Evolutionary conservation across 2,329 filamentous ascomycete genomes (phyloP), one percentile per base, ranked within the genome.

Genomic region (Diaporthe sp.): DNA sequence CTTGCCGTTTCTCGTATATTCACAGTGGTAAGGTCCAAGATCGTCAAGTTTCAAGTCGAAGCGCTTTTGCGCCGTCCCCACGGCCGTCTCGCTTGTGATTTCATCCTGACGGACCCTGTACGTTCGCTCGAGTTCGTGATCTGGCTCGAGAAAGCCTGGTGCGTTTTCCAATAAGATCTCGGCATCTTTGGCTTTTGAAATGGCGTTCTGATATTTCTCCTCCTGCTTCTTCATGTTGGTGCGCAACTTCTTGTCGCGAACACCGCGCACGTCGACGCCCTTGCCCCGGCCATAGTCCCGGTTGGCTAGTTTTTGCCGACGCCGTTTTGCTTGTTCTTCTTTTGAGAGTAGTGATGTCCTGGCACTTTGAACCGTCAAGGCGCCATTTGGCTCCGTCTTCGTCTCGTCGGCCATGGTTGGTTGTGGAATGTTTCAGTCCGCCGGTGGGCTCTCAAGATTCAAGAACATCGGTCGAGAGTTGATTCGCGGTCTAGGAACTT

Each of bases 31-130:
- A 0, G 97, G 97, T 0, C 97, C 97, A 44, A 98, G 86, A 28
- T 92, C 89, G 57, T 95, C 92, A 73, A 99, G 86, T 80, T 94
- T 95, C 80, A 99, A 86, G 78, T 98, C 96, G 82, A 99, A 98
- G 19, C 94, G 92, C 85, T 98, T 98, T 87, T 97, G 95, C 19
- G 95, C 96, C 17, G 95, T 95, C 82, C 96, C 94, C 49, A 97
- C 87, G 3, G 92, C 92, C 10, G 98, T 93, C 76, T 91, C 92
- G 4, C 90, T 86, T 79, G 89, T 88, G 78, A 99, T 96, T 4
- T 98, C 95, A 79, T 95, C 92, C 84, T 99, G 97, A 76, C 94
- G 92, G 67, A 98, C 94, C 84, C 95, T 96, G 86, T 97, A 98
- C 28, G 97, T 99, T 82, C 92, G 89, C 84, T 99, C 97, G 77